Evolutionary conservation across 1,139 yeast genomes (phyloP), one percentile per base, ranked within the genome.

Genomic region (Kluyveromyces marxianus): DNA sequence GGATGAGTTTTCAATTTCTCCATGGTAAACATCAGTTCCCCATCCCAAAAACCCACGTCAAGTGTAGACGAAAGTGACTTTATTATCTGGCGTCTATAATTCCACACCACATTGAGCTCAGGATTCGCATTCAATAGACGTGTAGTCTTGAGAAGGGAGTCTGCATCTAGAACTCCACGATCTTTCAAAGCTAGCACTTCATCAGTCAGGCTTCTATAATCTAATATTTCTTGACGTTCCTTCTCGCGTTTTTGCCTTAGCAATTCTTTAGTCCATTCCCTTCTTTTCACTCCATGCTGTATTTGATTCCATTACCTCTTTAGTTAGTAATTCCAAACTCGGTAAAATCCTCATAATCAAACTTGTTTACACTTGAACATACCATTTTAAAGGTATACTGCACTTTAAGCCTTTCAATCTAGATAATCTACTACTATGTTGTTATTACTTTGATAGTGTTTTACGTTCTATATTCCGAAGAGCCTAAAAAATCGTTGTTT

Each of bases 71-170:
- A 8, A 8, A 67, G 58, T 4, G 63, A 57, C 0, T 58, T 42
- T 30, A 90, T 66, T 2, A 85, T 78, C 53, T 86, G 92, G 47
- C 97, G 75, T 48, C 98, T 75, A 58, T 75, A 84, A 62, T 92
- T 92, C 98, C 98, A 94, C 1, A 79, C 73, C 0, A 96, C 82
- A 62, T 90, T 90, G 54, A 84, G 78, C 58, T 94, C 97, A 0
- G 97, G 97, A 57, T 90, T 89, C 49, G 76, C 58, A 25, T 72
- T 66, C 25, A 92, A 69, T 27, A 92, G 57, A 30, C 70, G 68
- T 0, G 85, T 75, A 0, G 84, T 79, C 51, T 74, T 69, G 2
- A 71, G 69, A 36, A 89, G 70, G 1, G 78, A 65, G 2, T 69
- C 72, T 2, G 62, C 56, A 8, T 70, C 66, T 53, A 70, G 75